Evolutionary conservation across 2,329 filamentous ascomycete species (phyloP).

Genomic region (Penicillium sp.): DNA sequence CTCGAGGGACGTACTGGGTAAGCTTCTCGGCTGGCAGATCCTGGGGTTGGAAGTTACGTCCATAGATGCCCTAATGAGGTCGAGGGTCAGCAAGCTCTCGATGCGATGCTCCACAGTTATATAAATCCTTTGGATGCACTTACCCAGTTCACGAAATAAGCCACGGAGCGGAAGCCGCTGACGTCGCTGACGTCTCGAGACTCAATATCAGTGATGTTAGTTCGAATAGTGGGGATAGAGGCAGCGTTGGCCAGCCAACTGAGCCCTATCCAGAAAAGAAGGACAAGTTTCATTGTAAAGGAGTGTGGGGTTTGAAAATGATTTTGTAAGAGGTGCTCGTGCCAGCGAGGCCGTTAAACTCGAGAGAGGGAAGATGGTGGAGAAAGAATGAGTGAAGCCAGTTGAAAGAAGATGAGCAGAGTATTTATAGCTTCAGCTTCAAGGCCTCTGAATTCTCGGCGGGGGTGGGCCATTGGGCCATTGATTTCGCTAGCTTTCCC

Average conservation of each 20-base stretch:
- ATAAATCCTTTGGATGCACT: not conserved
- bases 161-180: conserved; percentile 38
- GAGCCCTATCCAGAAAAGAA: conserved; percentile 13
- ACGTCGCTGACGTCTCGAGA: conserved; percentile 8
- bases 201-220: conserved; percentile 9
- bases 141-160: conserved; percentile 52
- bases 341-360: conserved; percentile 10
- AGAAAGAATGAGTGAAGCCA: not conserved
- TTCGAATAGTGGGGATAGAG: conserved; percentile 10
- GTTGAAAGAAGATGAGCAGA: not conserved
- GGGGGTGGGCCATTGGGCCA: no score
- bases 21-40: conserved; percentile 78
- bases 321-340: conserved; percentile 2
- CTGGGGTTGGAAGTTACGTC: conserved; percentile 79
- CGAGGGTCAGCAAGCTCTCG: not conserved
- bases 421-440: conserved; percentile 16
- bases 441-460: not conserved
- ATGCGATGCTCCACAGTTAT: not conserved
- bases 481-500: no score
- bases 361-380: not conserved
- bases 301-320: not conserved
- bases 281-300: conserved; percentile 15
- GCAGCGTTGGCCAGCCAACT: conserved; percentile 13
- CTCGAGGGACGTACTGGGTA: conserved; percentile 61
- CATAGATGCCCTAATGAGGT: conserved; percentile 72